A percentile compares a stretch with the other conserved stretches of the same genome.
Evolutionary conservation across 352 stramenopile species (phyloP).

Genomic region (Pythium dissimile): DNA sequence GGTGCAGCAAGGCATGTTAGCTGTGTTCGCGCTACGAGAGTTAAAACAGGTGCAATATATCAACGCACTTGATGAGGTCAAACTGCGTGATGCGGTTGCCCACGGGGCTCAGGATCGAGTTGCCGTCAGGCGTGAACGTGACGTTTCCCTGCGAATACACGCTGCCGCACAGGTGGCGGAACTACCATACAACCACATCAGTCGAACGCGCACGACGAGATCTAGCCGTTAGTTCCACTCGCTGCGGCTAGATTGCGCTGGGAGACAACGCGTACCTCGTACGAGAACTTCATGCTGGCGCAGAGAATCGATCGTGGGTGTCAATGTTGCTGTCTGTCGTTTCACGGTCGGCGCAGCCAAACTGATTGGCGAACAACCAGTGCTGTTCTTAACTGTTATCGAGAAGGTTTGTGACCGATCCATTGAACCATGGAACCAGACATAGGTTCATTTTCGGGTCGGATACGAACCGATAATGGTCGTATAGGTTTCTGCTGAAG

Average conservation of each 20-base stretch:
- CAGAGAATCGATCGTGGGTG: no score
- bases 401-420: no score
- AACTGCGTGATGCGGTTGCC: constrained; percentile 94
- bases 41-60: background rate
- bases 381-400: constrained; percentile 20
- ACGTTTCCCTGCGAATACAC: constrained; percentile 94
- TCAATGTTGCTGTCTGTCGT: constrained; percentile 19
- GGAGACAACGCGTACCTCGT: constrained; percentile 47
- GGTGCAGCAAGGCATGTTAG: background rate
- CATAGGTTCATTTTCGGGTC: background rate
- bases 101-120: constrained; percentile 90
- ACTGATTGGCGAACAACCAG: constrained; percentile 28
- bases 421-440: no score
- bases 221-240: background rate
- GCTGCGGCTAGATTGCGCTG: background rate
- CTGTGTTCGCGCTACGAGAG: background rate
- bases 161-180: constrained; percentile 91
- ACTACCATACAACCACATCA: constrained; percentile 54
- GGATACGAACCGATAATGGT: background rate
- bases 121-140: constrained; percentile 91
- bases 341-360: background rate
- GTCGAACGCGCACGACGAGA: background rate
- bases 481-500: background rate
- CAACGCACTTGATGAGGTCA: constrained; percentile 89
- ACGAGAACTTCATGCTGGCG: constrained; percentile 83